These are phyloP conservation scores for Oryza coarctata DNA, from an alignment of 176 grass and related monocot species.

Conservation along the genomic window DNA sequence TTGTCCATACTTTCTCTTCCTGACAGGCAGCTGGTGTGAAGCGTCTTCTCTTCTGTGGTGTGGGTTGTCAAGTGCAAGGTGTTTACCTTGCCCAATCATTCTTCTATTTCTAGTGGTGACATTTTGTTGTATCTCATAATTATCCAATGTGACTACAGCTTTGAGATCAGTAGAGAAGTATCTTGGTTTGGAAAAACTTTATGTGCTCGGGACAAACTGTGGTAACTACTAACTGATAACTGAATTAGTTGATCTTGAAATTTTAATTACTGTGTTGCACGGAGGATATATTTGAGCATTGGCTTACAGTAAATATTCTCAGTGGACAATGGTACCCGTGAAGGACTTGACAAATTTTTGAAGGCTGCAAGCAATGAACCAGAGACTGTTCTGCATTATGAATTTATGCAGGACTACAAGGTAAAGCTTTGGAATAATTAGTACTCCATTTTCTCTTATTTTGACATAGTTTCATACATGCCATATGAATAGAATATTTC, in stretches of 20 bases:
- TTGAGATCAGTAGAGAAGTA: constrained; percentile 95
- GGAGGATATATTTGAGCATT: constrained; percentile 21
- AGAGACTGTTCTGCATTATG: constrained; percentile 95
- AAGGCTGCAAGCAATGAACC: constrained; percentile 83
- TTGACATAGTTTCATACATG: constrained; percentile 9
- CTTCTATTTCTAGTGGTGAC: neutral
- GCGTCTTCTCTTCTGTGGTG: constrained; percentile 93
- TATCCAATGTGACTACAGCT: constrained; percentile 64
- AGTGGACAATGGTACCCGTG: constrained; percentile 95
- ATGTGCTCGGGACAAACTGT: constrained; percentile 97
- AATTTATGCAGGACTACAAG: constrained; percentile 99
- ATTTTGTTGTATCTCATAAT: constrained; percentile 39
- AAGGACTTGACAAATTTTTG: constrained; percentile 93
- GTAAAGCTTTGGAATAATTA: constrained; percentile 22
- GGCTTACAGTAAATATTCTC: constrained; percentile 20
- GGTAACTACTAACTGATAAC: constrained; percentile 53
- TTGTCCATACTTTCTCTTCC: neutral
- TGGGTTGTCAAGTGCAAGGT: constrained; percentile 99
- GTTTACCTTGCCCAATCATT: neutral
- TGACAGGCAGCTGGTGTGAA: constrained; percentile 92
- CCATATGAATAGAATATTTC: neutral
- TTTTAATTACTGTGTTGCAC: neutral
- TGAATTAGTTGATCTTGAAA: neutral
- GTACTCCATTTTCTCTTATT: neutral
- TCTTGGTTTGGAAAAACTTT: constrained; percentile 95